Base-by-base conservation (phyloP, 768 basidiomycete genomes). In the Auriculariales sp. region DNA sequence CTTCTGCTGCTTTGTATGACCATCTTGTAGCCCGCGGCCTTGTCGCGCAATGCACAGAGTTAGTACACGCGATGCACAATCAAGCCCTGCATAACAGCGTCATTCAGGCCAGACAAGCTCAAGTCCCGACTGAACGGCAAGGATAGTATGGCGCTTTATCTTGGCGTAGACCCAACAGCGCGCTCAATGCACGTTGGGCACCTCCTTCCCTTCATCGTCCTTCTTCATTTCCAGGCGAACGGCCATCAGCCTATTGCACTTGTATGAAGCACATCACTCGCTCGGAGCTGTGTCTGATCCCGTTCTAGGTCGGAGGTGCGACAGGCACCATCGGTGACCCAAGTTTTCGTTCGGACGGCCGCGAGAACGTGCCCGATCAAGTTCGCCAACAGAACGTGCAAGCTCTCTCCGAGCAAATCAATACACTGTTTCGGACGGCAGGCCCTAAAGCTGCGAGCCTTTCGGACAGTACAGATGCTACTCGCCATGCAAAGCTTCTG, bases 281-380 rank as follows among this genome's bases (percentile, higher is more conserved):
- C 3, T 4, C 28, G 39, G 29, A 32, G 56, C 31, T 35, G 32
- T 53, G 35, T 28, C 7, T n/a, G 28, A 28, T 32, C n/a, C 11
- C 10, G 29, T 33, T 28, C 28, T 59, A 98, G 94, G 85, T 97
- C 61, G 94, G 95, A 28, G 92, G 91, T 1, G 93, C 91, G 7
- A 98, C 94, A 0, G 95, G 91, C 7, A 79, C 84, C n/a, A 82
- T 99, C 39, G 95, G 95, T 4, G 95, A 99, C 61, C 95, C 95
- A 6, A 94, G 93, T 3, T 94, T 95, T 2, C 75, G 93, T 30
- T 72, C 74, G 3, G 77, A 77, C 0, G 94, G 95, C 64, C 79
- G 95, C 19, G 74, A 79, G 49, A 71, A 78, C 3, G 75, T 90
- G 3, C 71, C 80, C 30, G 62, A 65, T 11, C 63, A 72, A 9